These are phyloP conservation scores for Syzygium aromaticum DNA, from an alignment of 345 rosid genomes.

Conservation along the genomic window DNA sequence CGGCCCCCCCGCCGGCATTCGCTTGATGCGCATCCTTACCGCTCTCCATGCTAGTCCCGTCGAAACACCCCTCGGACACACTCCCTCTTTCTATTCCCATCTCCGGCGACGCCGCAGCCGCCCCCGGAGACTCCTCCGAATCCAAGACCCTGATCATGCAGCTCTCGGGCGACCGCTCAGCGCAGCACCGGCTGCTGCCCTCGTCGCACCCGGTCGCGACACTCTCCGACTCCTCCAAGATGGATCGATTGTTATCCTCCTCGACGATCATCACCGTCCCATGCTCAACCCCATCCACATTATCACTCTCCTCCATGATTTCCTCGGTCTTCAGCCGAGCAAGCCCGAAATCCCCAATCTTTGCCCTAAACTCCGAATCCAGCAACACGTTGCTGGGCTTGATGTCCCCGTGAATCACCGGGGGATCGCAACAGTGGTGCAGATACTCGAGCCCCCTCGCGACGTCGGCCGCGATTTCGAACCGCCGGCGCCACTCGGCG, in stretches of 20 bases:
- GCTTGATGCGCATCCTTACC: conserved; percentile 5
- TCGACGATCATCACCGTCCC: conserved; percentile 16
- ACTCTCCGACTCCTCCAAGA: conserved; percentile 62
- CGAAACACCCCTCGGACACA: conserved; percentile 21
- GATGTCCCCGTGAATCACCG: conserved; percentile 81
- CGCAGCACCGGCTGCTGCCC: conserved; percentile 35
- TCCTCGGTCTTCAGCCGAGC: conserved; percentile 56
- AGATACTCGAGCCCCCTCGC: conserved; percentile 70
- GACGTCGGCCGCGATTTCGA: conserved; percentile 41
- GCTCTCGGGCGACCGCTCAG: conserved; percentile 59
- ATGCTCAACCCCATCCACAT: conserved; percentile 20
- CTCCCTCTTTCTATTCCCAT: neutral
- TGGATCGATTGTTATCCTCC: conserved; percentile 60
- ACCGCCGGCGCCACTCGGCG: conserved; percentile 53
- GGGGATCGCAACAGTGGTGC: conserved; percentile 48
- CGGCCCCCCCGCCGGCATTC: conserved; percentile 14
- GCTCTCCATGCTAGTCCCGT: conserved; percentile 26
- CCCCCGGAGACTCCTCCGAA: conserved; percentile 41
- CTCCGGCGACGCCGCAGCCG: conserved; percentile 25
- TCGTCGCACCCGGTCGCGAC: conserved; percentile 53
- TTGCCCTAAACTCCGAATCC: conserved; percentile 63
- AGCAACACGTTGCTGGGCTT: conserved; percentile 79
- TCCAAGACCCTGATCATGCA: conserved; percentile 10
- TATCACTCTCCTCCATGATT: conserved; percentile 17
- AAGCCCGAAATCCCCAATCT: conserved; percentile 80